Evolutionary conservation across 495 filamentous ascomycete genomes (phyloP).

Genomic region (Penicillium lividum): DNA sequence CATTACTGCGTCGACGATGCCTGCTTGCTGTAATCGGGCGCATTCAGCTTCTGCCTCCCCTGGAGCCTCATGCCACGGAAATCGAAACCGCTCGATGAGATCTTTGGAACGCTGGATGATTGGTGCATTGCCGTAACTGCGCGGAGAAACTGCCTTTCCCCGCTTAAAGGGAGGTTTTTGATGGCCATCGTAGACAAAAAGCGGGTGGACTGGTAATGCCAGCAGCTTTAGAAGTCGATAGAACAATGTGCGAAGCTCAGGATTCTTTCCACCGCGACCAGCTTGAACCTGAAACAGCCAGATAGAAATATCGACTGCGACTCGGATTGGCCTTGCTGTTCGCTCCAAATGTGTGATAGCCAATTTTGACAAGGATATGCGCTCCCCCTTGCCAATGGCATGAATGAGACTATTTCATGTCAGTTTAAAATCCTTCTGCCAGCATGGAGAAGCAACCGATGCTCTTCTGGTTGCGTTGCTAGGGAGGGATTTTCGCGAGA

Average conservation of each 20-base stretch:
- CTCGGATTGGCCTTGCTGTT: conserved; percentile 69
- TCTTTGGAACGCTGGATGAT: conserved; percentile 68
- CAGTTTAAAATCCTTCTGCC: neutral
- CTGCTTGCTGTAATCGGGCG: conserved; percentile 77
- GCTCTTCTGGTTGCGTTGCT: conserved; percentile 2
- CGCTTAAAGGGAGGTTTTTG: conserved; percentile 91
- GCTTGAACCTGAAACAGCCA: conserved; percentile 96
- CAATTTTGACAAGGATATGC: conserved; percentile 81
- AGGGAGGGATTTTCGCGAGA: conserved; percentile 15
- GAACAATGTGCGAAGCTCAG: conserved; percentile 88
- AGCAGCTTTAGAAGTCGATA: conserved; percentile 87
- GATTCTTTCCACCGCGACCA: conserved; percentile 83
- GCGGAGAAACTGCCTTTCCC: conserved; percentile 50
- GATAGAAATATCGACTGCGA: conserved; percentile 95
- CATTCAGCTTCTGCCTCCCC: conserved; percentile 98
- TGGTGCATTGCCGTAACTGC: conserved; percentile 46
- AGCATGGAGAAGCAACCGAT: neutral
- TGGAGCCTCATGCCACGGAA: conserved; percentile 81
- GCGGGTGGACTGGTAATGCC: conserved; percentile 74
- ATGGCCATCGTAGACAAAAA: conserved; percentile 95
- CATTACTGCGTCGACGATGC: conserved; percentile 90
- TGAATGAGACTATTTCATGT: conserved; percentile 68
- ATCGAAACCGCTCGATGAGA: conserved; percentile 80
- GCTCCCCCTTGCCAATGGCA: conserved; percentile 79
- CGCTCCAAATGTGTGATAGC: conserved; percentile 72